Evolutionary conservation across 768 basidiomycete genomes (phyloP).

Genomic region (Flagelloscypha sp.): DNA sequence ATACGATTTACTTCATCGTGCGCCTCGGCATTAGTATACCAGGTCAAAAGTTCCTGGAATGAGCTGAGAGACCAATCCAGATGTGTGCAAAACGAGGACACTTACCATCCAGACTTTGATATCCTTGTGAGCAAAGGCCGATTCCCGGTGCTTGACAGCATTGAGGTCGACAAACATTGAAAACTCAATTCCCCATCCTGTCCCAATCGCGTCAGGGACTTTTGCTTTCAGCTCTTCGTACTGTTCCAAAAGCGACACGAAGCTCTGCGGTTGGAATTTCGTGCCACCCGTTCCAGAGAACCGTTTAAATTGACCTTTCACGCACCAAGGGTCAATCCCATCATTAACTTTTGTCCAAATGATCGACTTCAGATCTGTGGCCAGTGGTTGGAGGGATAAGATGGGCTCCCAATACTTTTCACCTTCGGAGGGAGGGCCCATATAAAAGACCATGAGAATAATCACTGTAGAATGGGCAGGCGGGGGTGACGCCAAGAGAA

Average conservation of each 20-base stretch:
- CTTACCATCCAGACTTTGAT: constrained; percentile 2
- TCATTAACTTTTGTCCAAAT: constrained; percentile 1
- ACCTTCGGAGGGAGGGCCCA: too few relatives aligned
- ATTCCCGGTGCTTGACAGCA: neutral
- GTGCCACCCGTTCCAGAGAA: neutral
- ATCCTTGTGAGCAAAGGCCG: neutral
- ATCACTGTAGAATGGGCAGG: neutral
- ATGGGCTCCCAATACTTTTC: too few relatives aligned
- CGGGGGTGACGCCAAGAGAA: neutral
- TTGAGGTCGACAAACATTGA: neutral
- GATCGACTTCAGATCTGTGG: too few relatives aligned
- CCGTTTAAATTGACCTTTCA: constrained; percentile 1
- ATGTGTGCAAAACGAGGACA: too few relatives aligned
- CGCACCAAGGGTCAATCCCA: neutral
- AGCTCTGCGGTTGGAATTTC: neutral
- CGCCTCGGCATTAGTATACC: neutral
- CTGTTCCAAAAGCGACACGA: too few relatives aligned
- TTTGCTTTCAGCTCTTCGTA: neutral
- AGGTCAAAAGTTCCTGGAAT: neutral
- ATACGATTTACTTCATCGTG: neutral
- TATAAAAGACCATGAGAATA: neutral
- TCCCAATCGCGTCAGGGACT: neutral
- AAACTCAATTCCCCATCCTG: neutral
- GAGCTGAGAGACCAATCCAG: too few relatives aligned
- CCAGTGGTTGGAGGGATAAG: too few relatives aligned